phyloP scores from a whole-genome alignment of 495 filamentous ascomycete genomes.

The Aeminium ludgeri region DNA sequence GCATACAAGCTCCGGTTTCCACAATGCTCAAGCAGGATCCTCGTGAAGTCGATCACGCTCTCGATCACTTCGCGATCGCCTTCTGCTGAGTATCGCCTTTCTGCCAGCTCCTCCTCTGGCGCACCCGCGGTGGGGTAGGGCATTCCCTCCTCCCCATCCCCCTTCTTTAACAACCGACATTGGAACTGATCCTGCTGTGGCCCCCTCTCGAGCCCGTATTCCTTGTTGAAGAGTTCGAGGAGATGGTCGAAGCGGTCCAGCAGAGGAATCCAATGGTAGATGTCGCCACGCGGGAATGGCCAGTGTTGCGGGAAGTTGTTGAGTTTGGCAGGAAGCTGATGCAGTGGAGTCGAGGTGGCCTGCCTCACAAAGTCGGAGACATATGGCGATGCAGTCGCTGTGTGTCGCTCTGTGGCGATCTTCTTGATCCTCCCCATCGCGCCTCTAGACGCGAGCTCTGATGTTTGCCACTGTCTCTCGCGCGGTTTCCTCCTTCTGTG shows the following conservation, averaged over 20 bases:
- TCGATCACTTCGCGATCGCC: slow-evolving; percentile 69
- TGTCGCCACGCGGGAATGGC: slow-evolving; percentile 91
- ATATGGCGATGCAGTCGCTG: slow-evolving; percentile 81
- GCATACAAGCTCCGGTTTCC: slow-evolving; percentile 93
- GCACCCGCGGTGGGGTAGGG: slow-evolving; percentile 8
- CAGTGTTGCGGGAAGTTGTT: slow-evolving; percentile 68
- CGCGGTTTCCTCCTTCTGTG: no score
- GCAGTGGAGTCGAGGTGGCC: slow-evolving; percentile 50
- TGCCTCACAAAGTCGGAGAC: slow-evolving; percentile 58
- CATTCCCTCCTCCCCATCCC: slow-evolving; percentile 25
- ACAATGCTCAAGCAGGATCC: slow-evolving; percentile 78
- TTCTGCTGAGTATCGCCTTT: slow-evolving; percentile 43
- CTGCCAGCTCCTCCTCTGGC: slow-evolving; percentile 10
- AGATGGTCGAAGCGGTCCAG: slow-evolving; percentile 88
- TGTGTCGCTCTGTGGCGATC: slow-evolving; percentile 76
- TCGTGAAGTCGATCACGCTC: slow-evolving; percentile 65
- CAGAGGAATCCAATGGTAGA: slow-evolving; percentile 95
- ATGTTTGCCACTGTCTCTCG: no score
- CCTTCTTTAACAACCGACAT: slow-evolving; percentile 42
- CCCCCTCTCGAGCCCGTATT: slow-evolving; percentile 64
- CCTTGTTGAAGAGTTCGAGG: slow-evolving; percentile 61
- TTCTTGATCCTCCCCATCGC: slow-evolving; percentile 95
- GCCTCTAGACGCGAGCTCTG: slow-evolving; percentile 2
- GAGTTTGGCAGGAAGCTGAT: slow-evolving; percentile 60
- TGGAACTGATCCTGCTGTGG: slow-evolving; percentile 64